Percentiles rank a stretch among this genome's conserved stretches.
phyloP scores from a whole-genome alignment of 768 basidiomycete genomes.

The Lentinula aciculospora region DNA sequence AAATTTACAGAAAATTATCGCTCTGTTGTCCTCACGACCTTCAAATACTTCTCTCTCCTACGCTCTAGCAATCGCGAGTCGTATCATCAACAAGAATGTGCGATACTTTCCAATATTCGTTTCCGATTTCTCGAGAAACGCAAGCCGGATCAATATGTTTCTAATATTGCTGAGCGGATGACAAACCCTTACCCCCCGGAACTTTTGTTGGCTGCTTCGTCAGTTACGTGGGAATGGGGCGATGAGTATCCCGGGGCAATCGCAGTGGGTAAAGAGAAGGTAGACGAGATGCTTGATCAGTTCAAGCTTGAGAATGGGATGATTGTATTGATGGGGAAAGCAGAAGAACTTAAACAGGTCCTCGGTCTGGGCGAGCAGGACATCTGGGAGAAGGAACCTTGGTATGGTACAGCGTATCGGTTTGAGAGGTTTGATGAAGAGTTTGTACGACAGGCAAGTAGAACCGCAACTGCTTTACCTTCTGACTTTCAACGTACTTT shows the following conservation, averaged over 20 bases:
- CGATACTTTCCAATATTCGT: conserved; percentile 60
- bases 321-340: conserved; percentile 76
- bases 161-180: conserved; percentile 70
- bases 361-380: conserved; percentile 35
- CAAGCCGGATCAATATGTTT: conserved; percentile 74
- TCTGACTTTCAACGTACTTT: background rate
- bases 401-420: conserved; percentile 87
- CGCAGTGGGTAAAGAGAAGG: conserved; percentile 39
- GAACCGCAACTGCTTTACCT: background rate
- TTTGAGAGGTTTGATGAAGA: conserved; percentile 64
- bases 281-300: conserved; percentile 55
- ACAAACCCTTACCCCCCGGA: conserved; percentile 79
- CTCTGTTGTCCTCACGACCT: conserved; percentile 59
- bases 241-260: conserved; percentile 26
- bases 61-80: conserved; percentile 52
- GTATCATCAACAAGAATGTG: conserved; percentile 76
- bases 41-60: conserved; percentile 75
- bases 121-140: conserved; percentile 89
- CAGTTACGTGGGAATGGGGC: conserved; percentile 72
- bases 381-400: conserved; percentile 74
- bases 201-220: conserved; percentile 64
- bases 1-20: conserved; percentile 64
- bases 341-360: conserved; percentile 61
- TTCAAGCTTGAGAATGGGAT: conserved; percentile 57
- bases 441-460: conserved; percentile 49